Evolutionary conservation across 2,329 filamentous ascomycete species (phyloP).

Genomic region (Exutisphaerella laricina): DNA sequence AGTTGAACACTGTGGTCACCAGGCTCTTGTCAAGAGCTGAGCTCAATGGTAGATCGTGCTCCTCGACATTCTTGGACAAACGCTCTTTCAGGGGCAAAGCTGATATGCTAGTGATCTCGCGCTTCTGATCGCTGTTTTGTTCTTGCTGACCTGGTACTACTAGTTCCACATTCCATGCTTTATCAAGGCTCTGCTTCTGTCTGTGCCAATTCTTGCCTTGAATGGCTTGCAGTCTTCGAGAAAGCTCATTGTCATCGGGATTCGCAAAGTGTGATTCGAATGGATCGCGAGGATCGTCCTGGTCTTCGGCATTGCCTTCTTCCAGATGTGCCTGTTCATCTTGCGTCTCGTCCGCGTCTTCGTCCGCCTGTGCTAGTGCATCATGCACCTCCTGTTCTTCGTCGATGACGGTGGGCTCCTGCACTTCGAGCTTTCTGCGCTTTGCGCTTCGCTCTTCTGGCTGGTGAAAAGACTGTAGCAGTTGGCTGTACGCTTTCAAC

Average conservation of each 20-base stretch:
- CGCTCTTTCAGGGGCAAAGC: conserved; percentile 65
- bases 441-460: conserved; percentile 43
- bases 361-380: conserved; percentile 37
- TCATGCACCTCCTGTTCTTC: conserved; percentile 23
- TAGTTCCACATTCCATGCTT: not conserved
- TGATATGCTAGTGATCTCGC: not conserved
- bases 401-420: conserved; percentile 4
- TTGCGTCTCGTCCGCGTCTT: conserved; percentile 40
- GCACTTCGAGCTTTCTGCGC: conserved; percentile 47
- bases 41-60: conserved; percentile 48
- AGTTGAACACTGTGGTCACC: conserved; percentile 69
- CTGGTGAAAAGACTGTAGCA: conserved; percentile 52
- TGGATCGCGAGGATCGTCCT: conserved; percentile 50
- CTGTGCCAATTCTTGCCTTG: conserved; percentile 45
- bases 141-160: not conserved
- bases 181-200: conserved; percentile 22
- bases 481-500: conserved; percentile 48
- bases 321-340: conserved; percentile 15
- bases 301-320: conserved; percentile 46
- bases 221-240: conserved; percentile 45
- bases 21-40: conserved; percentile 56
- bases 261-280: conserved; percentile 76
- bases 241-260: conserved; percentile 57
- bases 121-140: not conserved
- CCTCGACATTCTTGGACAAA: conserved; percentile 50